A percentile compares a stretch with the other conserved stretches of the same genome.
phyloP scores from a whole-genome alignment of 2,329 filamentous ascomycete genomes.

The Colletotrichum tabaci region DNA sequence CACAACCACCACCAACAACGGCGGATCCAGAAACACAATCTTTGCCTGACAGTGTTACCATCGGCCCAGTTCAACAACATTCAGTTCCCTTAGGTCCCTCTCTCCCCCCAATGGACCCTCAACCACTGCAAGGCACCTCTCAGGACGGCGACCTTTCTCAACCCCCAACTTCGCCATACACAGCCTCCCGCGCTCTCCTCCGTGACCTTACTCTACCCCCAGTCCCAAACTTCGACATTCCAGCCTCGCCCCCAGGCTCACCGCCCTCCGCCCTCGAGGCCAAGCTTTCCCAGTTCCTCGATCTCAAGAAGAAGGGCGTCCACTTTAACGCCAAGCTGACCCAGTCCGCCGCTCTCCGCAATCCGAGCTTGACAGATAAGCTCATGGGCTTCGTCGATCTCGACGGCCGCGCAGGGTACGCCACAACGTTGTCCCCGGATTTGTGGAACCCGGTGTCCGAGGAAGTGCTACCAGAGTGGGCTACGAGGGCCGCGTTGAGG shows the following conservation, averaged over 20 bases:
- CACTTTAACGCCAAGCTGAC: conserved; percentile 86
- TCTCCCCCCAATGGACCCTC: conserved; percentile 51
- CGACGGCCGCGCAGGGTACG: conserved; percentile 72
- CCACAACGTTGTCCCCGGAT: conserved; percentile 69
- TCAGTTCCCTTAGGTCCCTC: conserved; percentile 56
- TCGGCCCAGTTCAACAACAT: conserved; percentile 51
- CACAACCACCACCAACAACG: conserved; percentile 14
- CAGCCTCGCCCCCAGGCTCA: conserved; percentile 78
- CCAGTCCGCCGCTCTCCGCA: conserved; percentile 76
- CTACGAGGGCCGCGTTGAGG: conserved; percentile 65
- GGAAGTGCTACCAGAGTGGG: conserved; percentile 67
- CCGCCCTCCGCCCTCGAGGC: conserved; percentile 68
- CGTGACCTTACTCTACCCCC: conserved; percentile 82
- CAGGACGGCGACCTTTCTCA: conserved; percentile 38
- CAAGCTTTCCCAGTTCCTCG: conserved; percentile 82
- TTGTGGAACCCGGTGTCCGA: conserved; percentile 68
- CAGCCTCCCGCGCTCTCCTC: conserved; percentile 73
- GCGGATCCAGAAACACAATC: conserved; percentile 2
- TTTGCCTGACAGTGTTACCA: conserved; percentile 37
- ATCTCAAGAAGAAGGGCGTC: conserved; percentile 81
- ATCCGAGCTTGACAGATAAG: conserved; percentile 81
- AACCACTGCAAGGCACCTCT: conserved; percentile 34
- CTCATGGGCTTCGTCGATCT: conserved; percentile 76
- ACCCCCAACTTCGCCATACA: conserved; percentile 76
- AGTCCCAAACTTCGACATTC: conserved; percentile 81